A percentile compares a stretch with the other conserved stretches of the same genome.
phyloP scores from a whole-genome alignment of 2,329 filamentous ascomycete genomes.

The Colletotrichum scovillei region DNA sequence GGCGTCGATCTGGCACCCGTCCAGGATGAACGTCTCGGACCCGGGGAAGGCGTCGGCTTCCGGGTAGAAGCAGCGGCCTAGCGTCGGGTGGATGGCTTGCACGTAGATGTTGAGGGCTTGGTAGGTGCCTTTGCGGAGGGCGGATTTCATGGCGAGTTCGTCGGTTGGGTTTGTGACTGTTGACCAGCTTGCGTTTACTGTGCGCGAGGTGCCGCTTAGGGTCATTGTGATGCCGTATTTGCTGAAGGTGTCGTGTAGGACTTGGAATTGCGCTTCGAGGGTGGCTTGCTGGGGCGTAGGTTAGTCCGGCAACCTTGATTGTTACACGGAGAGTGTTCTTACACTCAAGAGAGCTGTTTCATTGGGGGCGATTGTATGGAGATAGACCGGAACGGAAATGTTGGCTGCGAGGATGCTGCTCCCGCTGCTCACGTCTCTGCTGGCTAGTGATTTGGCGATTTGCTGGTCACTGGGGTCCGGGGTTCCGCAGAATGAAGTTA shows the following conservation, averaged over 20 bases:
- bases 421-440: too few species aligned
- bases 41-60: slow-evolving; percentile 9
- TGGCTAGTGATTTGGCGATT: background rate
- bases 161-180: slow-evolving; percentile 24
- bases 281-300: slow-evolving; percentile 30
- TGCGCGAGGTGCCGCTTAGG: slow-evolving; percentile 42
- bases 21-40: slow-evolving; percentile 11
- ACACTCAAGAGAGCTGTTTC: background rate
- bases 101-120: slow-evolving; percentile 56
- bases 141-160: slow-evolving; percentile 52
- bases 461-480: background rate
- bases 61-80: slow-evolving; percentile 56
- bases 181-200: slow-evolving; percentile 45
- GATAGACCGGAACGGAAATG: background rate
- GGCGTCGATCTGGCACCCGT: slow-evolving; percentile 38
- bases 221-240: slow-evolving; percentile 44
- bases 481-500: background rate
- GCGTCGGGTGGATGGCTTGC: slow-evolving; percentile 45
- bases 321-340: background rate
- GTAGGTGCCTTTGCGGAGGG: slow-evolving; percentile 51
- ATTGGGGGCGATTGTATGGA: background rate
- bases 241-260: slow-evolving; percentile 41
- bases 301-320: background rate
- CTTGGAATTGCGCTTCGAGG: slow-evolving; percentile 40
- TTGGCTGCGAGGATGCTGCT: background rate